A percentile compares a stretch with the other conserved stretches of the same genome.
These are phyloP conservation scores for Epichloe amarillans DNA, from an alignment of 2,329 filamentous ascomycete species.

Conservation along the genomic window DNA sequence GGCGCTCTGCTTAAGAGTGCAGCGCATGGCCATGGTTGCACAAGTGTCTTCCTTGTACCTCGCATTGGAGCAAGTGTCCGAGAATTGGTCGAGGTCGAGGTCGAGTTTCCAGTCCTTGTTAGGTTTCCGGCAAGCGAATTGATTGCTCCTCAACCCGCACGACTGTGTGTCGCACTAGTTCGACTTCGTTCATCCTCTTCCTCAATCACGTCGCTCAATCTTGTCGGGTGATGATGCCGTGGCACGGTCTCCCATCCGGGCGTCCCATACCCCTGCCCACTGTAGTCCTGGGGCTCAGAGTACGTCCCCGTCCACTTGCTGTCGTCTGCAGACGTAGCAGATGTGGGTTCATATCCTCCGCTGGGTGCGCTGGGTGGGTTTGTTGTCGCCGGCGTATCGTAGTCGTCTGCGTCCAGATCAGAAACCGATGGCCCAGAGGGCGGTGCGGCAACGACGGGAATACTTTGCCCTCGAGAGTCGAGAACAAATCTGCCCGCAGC, in stretches of 20 bases:
- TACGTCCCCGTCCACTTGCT: constrained; percentile 30
- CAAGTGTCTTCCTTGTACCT: too few relatives aligned
- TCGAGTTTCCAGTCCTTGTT: too few relatives aligned
- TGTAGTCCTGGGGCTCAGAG: constrained; percentile 43
- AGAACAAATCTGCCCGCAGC: constrained; percentile 45
- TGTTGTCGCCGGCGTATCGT: constrained; percentile 38
- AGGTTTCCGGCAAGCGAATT: too few relatives aligned
- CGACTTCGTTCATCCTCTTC: constrained; percentile 73
- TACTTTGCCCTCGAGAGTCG: constrained; percentile 47
- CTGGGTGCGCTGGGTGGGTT: constrained; percentile 25
- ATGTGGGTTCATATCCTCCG: constrained; percentile 19
- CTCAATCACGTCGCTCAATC: constrained; percentile 77
- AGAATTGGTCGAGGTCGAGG: too few relatives aligned
- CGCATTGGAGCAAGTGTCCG: too few relatives aligned
- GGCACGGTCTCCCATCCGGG: constrained; percentile 65
- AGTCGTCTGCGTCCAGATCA: constrained; percentile 42
- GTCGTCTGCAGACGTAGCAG: constrained; percentile 15
- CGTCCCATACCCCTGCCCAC: constrained; percentile 50
- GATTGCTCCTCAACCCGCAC: constrained; percentile 14
- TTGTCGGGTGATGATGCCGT: constrained; percentile 74
- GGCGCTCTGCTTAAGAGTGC: too few relatives aligned
- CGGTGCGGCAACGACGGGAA: constrained; percentile 33
- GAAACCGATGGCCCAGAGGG: constrained; percentile 32
- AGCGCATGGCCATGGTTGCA: too few relatives aligned
- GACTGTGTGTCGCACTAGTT: constrained; percentile 55